A percentile compares a stretch with the other conserved stretches of the same genome.
Evolutionary conservation across 73 alveolate genomes (phyloP).

Genomic region (Symbiodinium natans): DNA sequence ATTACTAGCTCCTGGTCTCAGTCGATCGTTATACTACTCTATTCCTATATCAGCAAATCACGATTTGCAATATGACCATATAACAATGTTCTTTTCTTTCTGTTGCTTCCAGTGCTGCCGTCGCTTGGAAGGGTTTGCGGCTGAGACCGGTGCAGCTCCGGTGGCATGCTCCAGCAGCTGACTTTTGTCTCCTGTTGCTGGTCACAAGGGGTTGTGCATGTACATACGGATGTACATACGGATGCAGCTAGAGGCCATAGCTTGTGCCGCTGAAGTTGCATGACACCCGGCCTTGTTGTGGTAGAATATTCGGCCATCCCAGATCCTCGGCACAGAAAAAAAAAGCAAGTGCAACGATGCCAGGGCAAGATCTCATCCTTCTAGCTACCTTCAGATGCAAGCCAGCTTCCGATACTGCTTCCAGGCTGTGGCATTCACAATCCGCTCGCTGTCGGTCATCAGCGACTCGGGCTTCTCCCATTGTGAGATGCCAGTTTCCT

Average conservation of each 20-base stretch:
- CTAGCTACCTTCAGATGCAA: not conserved
- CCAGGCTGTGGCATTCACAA: slow-evolving; percentile 42
- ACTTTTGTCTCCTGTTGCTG: slow-evolving; percentile 64
- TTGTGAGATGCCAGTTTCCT: slow-evolving; percentile 87
- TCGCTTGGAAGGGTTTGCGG: too few species aligned
- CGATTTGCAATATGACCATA: too few species aligned
- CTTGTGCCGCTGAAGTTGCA: not conserved
- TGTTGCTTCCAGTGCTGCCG: too few species aligned
- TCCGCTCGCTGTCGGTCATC: slow-evolving; percentile 82
- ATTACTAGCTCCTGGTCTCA: too few species aligned
- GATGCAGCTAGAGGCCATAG: not conserved
- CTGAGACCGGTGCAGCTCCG: slow-evolving; percentile 38
- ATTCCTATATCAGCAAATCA: too few species aligned
- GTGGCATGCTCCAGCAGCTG: slow-evolving; percentile 93
- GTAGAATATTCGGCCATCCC: slow-evolving; percentile 92
- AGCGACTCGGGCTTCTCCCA: slow-evolving; percentile 85
- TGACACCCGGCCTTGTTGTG: slow-evolving; percentile 34
- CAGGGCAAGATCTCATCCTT: not conserved
- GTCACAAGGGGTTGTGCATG: not conserved
- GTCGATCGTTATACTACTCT: too few species aligned
- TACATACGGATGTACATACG: not conserved
- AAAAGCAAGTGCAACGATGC: not conserved
- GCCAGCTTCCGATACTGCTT: slow-evolving; percentile 23
- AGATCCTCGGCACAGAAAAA: slow-evolving; percentile 26
- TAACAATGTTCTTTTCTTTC: too few species aligned